Conservation (phyloP, 1,284 basidiomycete genomes). For the Ustilago bromivora region DNA sequence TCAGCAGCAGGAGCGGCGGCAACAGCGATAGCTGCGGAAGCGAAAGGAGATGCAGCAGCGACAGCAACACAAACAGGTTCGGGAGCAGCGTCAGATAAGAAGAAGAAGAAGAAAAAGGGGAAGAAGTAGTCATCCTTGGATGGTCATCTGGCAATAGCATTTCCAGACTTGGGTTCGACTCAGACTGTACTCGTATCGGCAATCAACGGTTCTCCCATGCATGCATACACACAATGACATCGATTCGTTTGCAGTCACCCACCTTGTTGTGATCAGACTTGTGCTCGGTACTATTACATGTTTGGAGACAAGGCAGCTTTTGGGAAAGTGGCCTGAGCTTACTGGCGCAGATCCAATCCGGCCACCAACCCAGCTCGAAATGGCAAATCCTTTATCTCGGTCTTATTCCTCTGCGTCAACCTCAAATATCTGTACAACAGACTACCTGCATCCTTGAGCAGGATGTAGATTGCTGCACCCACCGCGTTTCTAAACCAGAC, state of each 20-base stretch:
- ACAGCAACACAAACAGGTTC: not conserved
- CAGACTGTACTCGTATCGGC: not conserved
- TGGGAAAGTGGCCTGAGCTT: not conserved
- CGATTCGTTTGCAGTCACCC: no score
- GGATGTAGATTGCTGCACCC: conserved; percentile 58
- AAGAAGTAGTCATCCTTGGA: conserved; percentile 26
- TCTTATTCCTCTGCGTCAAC: conserved; percentile 48
- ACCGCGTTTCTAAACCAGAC: conserved; percentile 65
- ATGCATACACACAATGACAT: not conserved
- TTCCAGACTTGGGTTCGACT: not conserved
- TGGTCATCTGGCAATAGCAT: no score
- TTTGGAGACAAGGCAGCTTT: not conserved
- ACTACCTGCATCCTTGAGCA: conserved; percentile 54
- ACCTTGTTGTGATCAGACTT: not conserved
- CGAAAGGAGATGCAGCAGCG: conserved; percentile 10
- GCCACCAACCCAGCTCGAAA: conserved; percentile 53
- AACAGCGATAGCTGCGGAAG: conserved; percentile 13
- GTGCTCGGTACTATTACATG: not conserved
- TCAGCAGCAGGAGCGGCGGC: conserved; percentile 4
- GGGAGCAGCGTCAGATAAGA: conserved; percentile 32
- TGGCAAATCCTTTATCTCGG: conserved; percentile 55
- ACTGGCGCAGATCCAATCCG: conserved; percentile 45
- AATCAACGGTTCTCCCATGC: not conserved
- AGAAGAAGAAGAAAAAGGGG: conserved; percentile 56
- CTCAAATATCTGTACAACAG: conserved; percentile 55